Evolutionary conservation across 192 early-diverging fungal species (phyloP), one percentile per base, ranked within the genome.

Genomic region (Geosiphon pyriformis): DNA sequence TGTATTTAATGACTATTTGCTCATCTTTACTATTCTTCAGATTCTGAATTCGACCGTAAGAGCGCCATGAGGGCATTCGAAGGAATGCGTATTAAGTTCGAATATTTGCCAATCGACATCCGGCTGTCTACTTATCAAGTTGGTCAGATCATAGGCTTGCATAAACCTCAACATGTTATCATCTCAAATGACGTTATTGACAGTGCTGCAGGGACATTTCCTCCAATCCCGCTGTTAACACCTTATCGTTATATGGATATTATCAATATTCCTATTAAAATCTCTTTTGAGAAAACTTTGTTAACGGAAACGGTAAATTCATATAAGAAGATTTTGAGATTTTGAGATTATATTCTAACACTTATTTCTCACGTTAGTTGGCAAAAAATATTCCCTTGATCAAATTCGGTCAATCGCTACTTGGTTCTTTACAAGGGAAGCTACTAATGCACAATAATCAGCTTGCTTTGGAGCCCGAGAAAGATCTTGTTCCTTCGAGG

Each of bases 141-240:
- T 12, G 68, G 60, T 3, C 64, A 74, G 2, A 64, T 78, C 22
- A 66, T 78, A 58, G 63, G 46, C 47, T 59, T 68, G 42, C 42
- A 68, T 4, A 66, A 74, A 10, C 64, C 73, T n/a, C 67, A 69
- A 61, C 68, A 74, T 8, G 65, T 78, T 48, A 58, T 78, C n/a
- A 63, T 78, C 11, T 70, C 70, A 1, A 11, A 11, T 20, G 34
- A 59, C 20, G 70, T 31, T 52, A 22, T 17, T 47, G 27, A n/a
- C n/a, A n/a, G 46, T 52, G 22, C 20, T n/a, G 51, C 51, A 32
- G 30, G 11, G 32, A n/a, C 17, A 32, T 26, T n/a, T n/a, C n/a
- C 33, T 11, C 30, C 49, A 17, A 32, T 22, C 17, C 51, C 26
- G 42, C 22, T 26, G 50, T 20, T 55, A 20, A 30, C 26, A 10